Base-by-base conservation (phyloP, 305 asterid genomes). In the Fraxinus sp. region DNA sequence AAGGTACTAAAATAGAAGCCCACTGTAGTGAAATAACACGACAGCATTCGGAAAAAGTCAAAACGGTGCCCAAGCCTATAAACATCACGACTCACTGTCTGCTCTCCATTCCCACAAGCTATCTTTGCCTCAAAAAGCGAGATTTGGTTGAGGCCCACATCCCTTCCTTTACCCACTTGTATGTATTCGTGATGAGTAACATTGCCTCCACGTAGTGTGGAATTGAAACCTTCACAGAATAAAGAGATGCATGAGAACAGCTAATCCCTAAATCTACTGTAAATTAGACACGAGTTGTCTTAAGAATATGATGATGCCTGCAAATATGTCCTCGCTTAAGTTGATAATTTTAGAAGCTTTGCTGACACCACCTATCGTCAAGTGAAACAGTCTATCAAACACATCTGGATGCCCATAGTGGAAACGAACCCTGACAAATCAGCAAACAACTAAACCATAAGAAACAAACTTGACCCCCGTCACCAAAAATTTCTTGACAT, bases 361-460 rank as follows among this genome's bases (percentile, higher is more conserved):
- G 95, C 99, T 96, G 88, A 96, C 90, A 81, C 99, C 99, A 85
- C 99, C 99, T 86, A 97, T 88, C 41, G 98, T 91, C 80, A 96
- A 89, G 89, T 96, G 99, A 92, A 96, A 96, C 86, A 96, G 80
- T 87, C 99, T 92, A 83, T 96, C 99, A 37, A 96, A 96, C 82
- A 96, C 92, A 87, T 96, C 99, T 5, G 99, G 99, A 89, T 96
- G 99, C 59, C 99, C 99, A 83, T 96, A 96, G 91, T 94, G 99
- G 86, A 94, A 96, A 79, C 98, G 98, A 75, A 96, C 99, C 94
- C 99, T 96, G 96, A 82, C 84, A 79, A 75, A 62, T 32, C 74
- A 43, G 75, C 83, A 70, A 80, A 81, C 37, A 81, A 32, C 70
- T 20, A 68, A 83, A 82, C 78, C 18, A 62, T 49, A 71, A 59